Evolutionary conservation across 306 rosid genomes (phyloP), one percentile per base, ranked within the genome.

Genomic region (Fragaria ananassa): DNA sequence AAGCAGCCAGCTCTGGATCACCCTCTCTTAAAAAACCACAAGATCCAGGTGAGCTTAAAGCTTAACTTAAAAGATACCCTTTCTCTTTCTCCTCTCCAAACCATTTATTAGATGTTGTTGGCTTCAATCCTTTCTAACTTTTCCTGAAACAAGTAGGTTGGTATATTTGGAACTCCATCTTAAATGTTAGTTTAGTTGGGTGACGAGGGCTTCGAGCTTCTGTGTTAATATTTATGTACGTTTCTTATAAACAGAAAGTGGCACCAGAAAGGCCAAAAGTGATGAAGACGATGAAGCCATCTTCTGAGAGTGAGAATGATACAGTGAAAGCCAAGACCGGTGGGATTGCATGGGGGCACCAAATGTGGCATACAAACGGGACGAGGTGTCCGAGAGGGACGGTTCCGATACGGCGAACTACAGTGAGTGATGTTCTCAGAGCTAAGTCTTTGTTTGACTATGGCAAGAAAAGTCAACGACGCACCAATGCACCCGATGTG

Each of bases 361-460:
- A 95, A 77, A 89, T 75, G 91, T 96, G 97, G 99, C 96, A 91
- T 72, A 76, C 57, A 74, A 96, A 96, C 41, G 93, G 98, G 75
- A 96, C 96, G 8, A 44, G 82, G 37, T 96, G 99, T 70, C 97
- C 96, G 0, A 85, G 78, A 68, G 98, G 98, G 27, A 96, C 88
- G n/a, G 83, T 96, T 74, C 97, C 99, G 0, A 78, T 92, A 83
- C 83, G 98, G 72, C 87, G 93, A 44, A 89, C 90, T 84, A 76
- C 81, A 6, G 85, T 82, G 77, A 49, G 50, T 15, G 97, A 91
- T 45, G 96, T 90, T 31, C 69, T 91, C 62, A 85, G 98, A 84
- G 86, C 93, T 5, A 95, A 91, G 86, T 95, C 98, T 35, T 82
- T 92, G 83, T 91, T 77, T 87, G 72, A 89, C 76, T 95, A 81